Conservation (phyloP, 2,329 filamentous ascomycete genomes). For the Microcyclospora tardicrescens region DNA sequence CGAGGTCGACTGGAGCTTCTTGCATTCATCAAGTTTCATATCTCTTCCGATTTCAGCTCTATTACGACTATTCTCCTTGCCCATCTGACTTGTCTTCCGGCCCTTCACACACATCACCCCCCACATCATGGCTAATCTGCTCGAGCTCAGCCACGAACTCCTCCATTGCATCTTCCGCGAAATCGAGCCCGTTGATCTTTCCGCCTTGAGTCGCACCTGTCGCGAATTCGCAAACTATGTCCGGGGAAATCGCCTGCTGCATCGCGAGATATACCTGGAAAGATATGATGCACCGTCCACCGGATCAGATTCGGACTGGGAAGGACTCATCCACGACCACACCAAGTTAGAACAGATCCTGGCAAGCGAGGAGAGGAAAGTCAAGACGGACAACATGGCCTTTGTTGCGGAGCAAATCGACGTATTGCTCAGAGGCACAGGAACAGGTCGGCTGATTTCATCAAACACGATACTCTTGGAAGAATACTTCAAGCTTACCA, state of each 20-base stretch:
- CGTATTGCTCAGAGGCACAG: conserved; percentile 13
- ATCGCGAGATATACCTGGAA: conserved; percentile 48
- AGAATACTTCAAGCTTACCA: conserved; percentile 29
- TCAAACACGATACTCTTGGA: conserved; percentile 31
- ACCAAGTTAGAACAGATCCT: conserved; percentile 34
- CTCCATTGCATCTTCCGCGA: conserved; percentile 47
- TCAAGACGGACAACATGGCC: conserved; percentile 28
- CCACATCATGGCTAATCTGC: conserved; percentile 23
- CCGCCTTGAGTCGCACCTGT: conserved; percentile 40
- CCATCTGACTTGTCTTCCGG: too few species aligned
- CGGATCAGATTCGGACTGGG: conserved; percentile 21
- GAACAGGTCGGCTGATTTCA: conserved; percentile 28
- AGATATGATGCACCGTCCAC: conserved; percentile 18
- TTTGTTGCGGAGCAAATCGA: conserved; percentile 15
- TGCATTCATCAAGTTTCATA: too few species aligned
- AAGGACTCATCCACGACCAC: conserved; percentile 22
- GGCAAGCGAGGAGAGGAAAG: conserved; percentile 25
- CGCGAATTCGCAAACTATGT: conserved; percentile 42
- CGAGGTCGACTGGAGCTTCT: too few species aligned
- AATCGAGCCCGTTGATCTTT: conserved; percentile 45
- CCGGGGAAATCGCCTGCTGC: conserved; percentile 45
- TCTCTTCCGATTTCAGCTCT: too few species aligned
- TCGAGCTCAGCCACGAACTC: conserved; percentile 48
- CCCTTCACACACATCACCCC: neutral
- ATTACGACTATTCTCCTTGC: too few species aligned